Evolutionary conservation across 305 asterid species (phyloP), one percentile per base, ranked within the genome.

Genomic region (Fraxinus velutina): DNA sequence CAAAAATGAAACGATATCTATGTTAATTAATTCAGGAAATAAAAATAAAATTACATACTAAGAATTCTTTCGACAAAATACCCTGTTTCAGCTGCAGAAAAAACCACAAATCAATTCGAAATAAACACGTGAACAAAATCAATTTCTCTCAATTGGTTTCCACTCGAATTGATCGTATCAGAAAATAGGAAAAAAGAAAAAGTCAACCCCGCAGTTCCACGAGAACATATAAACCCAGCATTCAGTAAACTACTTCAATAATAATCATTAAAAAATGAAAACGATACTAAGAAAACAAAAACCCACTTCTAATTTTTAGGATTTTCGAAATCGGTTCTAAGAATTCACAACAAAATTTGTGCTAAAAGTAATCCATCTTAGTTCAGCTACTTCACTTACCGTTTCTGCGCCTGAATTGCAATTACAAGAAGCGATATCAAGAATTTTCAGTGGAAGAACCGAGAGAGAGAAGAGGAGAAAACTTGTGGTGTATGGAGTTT

Each of bases 401-500:
- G 12, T 71, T 30, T 32, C 27, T 13, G 44, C 6, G 42, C 76
- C 24, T n/a, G 76, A 36, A 71, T 15, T n/a, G 37, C 22, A 30
- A 70, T 30, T 30, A 70, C 42, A 70, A 47, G 9, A 76, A 50
- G 21, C 68, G 80, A 77, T 6, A 19, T 12, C 29, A 52, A 76
- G 10, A 50, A 5, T 50, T 76, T 55, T 2, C 15, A 24, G 76
- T 9, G 74, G 89, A 81, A 83, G 87, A 81, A 70, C 82, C 82
- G 13, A 57, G 87, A 73, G 70, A 52, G 73, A 50, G 17, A 50
- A 29, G 55, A 80, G 77, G 62, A 47, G 39, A 9, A 13, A 9
- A 77, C 66, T 81, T 80, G 85, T 86, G 86, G 84, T 76, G 39
- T 79, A 13, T 34, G 77, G 62, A 60, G 80, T 76, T 76, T 80